Conservation (phyloP, 768 basidiomycete genomes). For the Tubosaeta sp. region DNA sequence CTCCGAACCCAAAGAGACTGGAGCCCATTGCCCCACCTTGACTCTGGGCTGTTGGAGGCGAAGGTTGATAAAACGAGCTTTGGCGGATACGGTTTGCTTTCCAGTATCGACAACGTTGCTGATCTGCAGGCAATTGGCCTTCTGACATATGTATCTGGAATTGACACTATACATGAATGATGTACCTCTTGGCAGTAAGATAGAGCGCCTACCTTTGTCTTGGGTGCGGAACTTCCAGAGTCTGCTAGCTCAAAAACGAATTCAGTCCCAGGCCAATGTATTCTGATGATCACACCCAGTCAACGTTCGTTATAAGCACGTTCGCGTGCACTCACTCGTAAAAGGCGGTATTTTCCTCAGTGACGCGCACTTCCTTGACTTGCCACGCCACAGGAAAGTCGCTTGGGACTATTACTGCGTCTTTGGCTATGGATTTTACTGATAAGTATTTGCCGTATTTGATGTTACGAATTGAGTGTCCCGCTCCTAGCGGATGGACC, state of each 20-base stretch:
- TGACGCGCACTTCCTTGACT: constrained; percentile 20
- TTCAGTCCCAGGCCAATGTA: constrained; percentile 28
- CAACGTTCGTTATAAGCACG: background rate
- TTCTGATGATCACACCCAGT: constrained; percentile 12
- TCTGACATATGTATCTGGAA: constrained; percentile 24
- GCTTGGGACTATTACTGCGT: constrained; percentile 20
- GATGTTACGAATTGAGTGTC: constrained; percentile 28
- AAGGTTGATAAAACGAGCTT: constrained; percentile 26
- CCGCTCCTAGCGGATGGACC: constrained; percentile 26
- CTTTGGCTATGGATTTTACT: constrained; percentile 22
- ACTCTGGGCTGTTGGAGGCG: constrained; percentile 5
- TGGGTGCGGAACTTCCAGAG: constrained; percentile 22
- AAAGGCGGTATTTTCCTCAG: constrained; percentile 26
- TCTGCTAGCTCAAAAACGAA: constrained; percentile 26
- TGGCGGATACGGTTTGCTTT: constrained; percentile 28
- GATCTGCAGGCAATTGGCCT: constrained; percentile 15
- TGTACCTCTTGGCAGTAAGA: background rate
- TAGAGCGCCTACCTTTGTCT: constrained; percentile 23
- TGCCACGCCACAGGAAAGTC: constrained; percentile 29
- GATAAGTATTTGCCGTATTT: constrained; percentile 30
- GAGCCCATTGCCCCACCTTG: constrained; percentile 14
- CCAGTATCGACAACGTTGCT: constrained; percentile 30
- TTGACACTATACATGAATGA: background rate
- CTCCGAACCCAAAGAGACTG: constrained; percentile 18
- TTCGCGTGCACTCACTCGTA: constrained; percentile 18